Evolutionary conservation across 2,329 filamentous ascomycete species (phyloP).

Genomic region (Periglandula ipomoeae): DNA sequence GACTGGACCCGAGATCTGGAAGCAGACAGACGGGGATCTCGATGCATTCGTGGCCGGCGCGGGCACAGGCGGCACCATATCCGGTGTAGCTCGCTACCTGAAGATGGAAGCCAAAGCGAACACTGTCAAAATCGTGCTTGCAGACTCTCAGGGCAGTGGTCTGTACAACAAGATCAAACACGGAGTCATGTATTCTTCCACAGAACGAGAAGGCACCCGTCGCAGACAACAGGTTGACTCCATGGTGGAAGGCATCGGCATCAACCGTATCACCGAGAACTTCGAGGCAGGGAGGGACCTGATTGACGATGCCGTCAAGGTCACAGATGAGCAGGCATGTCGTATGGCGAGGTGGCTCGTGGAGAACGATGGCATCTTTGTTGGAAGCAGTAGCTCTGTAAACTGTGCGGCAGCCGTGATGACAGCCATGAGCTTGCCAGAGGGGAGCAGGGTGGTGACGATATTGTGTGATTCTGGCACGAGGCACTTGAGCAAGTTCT

Average conservation of each 20-base stretch:
- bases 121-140: slow-evolving; percentile 63
- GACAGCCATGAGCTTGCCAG: slow-evolving; percentile 53
- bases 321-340: slow-evolving; percentile 81
- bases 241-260: slow-evolving; percentile 90
- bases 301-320: slow-evolving; percentile 81
- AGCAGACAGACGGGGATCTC: slow-evolving; percentile 63
- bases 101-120: slow-evolving; percentile 59
- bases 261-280: slow-evolving; percentile 90
- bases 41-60: slow-evolving; percentile 91
- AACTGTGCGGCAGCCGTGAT: slow-evolving; percentile 80
- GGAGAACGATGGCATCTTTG: slow-evolving; percentile 89
- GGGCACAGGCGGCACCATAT: slow-evolving; percentile 88
- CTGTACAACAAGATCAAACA: slow-evolving; percentile 86
- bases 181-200: slow-evolving; percentile 89
- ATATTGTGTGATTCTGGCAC: slow-evolving; percentile 80
- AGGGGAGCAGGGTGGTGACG: slow-evolving; percentile 63
- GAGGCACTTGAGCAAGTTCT: slow-evolving; percentile 77
- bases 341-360: slow-evolving; percentile 95
- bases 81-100: slow-evolving; percentile 74
- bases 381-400: slow-evolving; percentile 91
- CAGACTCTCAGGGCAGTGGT: slow-evolving; percentile 89
- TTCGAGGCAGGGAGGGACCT: slow-evolving; percentile 80
- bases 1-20: slow-evolving; percentile 84
- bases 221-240: slow-evolving; percentile 87
- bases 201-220: slow-evolving; percentile 83